Base-by-base conservation (phyloP, 805 yeast species). In the Candida takata region DNA sequence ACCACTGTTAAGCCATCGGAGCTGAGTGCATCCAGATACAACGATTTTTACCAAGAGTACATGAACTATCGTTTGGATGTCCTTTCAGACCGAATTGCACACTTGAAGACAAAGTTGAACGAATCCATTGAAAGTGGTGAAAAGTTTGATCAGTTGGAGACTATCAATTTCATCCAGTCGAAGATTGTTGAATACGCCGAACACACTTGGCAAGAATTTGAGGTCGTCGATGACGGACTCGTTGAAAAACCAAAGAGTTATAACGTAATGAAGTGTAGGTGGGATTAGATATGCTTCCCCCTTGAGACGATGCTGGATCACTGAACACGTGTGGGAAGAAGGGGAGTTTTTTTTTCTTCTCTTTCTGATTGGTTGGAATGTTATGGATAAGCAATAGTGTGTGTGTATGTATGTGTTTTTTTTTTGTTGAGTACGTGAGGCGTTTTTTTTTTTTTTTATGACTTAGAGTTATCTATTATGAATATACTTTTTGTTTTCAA, bases 1-100 rank as follows among this genome's bases (percentile, higher is more conserved):
- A 54, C 61, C 15, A 64, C 71, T 3, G 63, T 62, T 33, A 64
- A 59, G 47, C 70, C 73, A 15, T 60, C 63, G 33, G 51, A 37
- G 19, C 50, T 60, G 38, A 52, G 52, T 35, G 65, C 62, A 14
- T 54, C 67, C 14, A 42, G 61, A 31, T 63, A 58, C 43, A 54
- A 63, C 37, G 61, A 59, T 12, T 64, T 58, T 48, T 64, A 64
- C 44, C 62, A 62, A 17, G 65, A 64, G 26, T 65, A 61, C 61
- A 49, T 63, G 46, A 48, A 56, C 33, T 65, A 61, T 50, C 58
- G 69, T 50, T 44, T 63, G 47, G 54, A 61, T 21, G 51, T 62
- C 12, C 47, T 62, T 27, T 10, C 30, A n/a, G 51, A 59, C 29
- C 60, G 67, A 51, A 47, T 62, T 14, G 41, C 48, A 8, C 32